Conservation (phyloP, 2,329 filamentous ascomycete genomes). For the Botrytis hyacinthi region DNA sequence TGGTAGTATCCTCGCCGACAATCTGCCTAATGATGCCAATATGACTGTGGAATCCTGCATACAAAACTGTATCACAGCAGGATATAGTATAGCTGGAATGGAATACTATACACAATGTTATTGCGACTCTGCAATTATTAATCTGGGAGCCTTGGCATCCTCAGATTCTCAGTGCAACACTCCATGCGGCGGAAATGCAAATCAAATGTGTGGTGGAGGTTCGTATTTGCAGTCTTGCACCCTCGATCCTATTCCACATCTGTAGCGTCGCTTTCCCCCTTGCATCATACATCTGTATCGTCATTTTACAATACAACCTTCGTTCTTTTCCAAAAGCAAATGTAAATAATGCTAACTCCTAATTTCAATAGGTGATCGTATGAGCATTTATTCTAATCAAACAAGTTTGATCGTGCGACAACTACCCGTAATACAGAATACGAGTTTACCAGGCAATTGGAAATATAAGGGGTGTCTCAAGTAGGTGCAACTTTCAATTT, state of each 20-base stretch:
- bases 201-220: slow-evolving; percentile 24
- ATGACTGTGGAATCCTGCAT: slow-evolving; percentile 30
- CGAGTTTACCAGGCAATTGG: slow-evolving; percentile 29
- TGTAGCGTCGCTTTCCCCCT: no score
- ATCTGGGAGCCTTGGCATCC: slow-evolving; percentile 28
- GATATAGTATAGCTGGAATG: slow-evolving; percentile 37
- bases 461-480: slow-evolving; percentile 36
- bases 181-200: slow-evolving; percentile 32
- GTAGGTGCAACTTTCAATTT: slow-evolving; percentile 18
- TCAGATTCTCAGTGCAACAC: slow-evolving; percentile 40
- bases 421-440: slow-evolving; percentile 24
- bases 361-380: slow-evolving; percentile 24
- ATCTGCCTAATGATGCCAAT: slow-evolving; percentile 22
- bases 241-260: background rate
- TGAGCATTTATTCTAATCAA: slow-evolving; percentile 32
- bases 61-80: slow-evolving; percentile 38
- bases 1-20: slow-evolving; percentile 24
- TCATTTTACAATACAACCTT: background rate
- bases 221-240: background rate
- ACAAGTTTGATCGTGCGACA: slow-evolving; percentile 24
- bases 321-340: background rate
- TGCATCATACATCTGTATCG: background rate
- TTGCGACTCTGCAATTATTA: slow-evolving; percentile 33
- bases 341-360: background rate
- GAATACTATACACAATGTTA: slow-evolving; percentile 40